Evolutionary conservation across 345 rosid genomes (phyloP).

Genomic region (Populus deltoides): DNA sequence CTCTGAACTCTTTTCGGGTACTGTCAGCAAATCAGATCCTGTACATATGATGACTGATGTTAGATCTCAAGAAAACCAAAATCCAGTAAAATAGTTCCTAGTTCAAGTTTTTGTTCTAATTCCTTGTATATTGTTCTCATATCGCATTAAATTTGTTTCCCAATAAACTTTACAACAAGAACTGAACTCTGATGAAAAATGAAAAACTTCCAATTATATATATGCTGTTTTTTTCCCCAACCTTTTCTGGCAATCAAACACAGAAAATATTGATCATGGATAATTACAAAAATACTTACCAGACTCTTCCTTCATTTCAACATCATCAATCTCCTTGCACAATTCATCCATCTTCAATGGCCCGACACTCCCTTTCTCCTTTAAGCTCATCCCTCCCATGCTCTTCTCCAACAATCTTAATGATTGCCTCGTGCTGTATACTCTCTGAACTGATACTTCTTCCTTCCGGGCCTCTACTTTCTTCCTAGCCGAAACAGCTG

Average conservation of each 20-base stretch:
- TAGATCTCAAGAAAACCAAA: background rate
- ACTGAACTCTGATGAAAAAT: background rate
- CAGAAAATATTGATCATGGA: background rate
- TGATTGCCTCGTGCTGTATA: slow-evolving; percentile 64
- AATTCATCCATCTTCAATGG: slow-evolving; percentile 26
- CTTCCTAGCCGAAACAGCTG: slow-evolving; percentile 12
- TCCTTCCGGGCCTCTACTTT: slow-evolving; percentile 20
- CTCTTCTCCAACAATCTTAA: slow-evolving; percentile 61
- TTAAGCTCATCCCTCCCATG: slow-evolving; percentile 53
- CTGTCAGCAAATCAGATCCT: slow-evolving; percentile 19
- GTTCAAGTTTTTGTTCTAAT: background rate
- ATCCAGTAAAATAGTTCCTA: background rate
- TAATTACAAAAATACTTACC: slow-evolving; percentile 35
- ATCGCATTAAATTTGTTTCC: background rate
- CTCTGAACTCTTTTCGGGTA: slow-evolving; percentile 7
- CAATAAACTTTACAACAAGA: too few species aligned
- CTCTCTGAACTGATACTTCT: slow-evolving; percentile 39
- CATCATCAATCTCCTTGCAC: slow-evolving; percentile 19
- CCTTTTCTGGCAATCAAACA: background rate
- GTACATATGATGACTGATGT: slow-evolving; percentile 12
- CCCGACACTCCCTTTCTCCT: slow-evolving; percentile 27
- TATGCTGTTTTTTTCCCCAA: background rate
- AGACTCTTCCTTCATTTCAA: slow-evolving; percentile 20
- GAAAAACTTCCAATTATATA: background rate
- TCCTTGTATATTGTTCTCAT: background rate